Conservation (phyloP, 352 stramenopile genomes). For the Phytophthora aleatoria region DNA sequence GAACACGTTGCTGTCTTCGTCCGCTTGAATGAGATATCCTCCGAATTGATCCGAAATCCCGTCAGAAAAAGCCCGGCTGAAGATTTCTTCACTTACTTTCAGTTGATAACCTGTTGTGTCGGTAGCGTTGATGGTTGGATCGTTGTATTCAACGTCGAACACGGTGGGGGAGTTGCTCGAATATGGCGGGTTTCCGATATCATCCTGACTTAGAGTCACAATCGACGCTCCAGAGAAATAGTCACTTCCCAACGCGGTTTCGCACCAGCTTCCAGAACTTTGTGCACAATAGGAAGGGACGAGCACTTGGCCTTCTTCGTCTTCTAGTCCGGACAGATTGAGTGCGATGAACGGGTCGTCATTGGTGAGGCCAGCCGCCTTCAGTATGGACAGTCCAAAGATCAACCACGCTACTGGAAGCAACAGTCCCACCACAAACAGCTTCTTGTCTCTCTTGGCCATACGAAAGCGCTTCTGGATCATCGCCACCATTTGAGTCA, state of each 20-base stretch:
- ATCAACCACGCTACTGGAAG: constrained; percentile 31
- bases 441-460: constrained; percentile 26
- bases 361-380: constrained; percentile 22
- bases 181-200: constrained; percentile 24
- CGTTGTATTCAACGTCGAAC: constrained; percentile 42
- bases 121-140: constrained; percentile 32
- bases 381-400: constrained; percentile 31
- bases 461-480: constrained; percentile 29
- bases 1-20: constrained; percentile 34
- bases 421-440: constrained; percentile 22
- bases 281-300: constrained; percentile 25
- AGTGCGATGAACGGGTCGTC: constrained; percentile 35
- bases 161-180: constrained; percentile 44
- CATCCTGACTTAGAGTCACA: constrained; percentile 9
- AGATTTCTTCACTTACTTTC: constrained; percentile 39
- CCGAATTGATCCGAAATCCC: constrained; percentile 42
- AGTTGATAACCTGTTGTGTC: constrained; percentile 40
- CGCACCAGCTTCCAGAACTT: constrained; percentile 25
- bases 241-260: constrained; percentile 18
- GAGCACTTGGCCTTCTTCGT: constrained; percentile 14
- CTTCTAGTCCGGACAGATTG: constrained; percentile 18
- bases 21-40: constrained; percentile 39
- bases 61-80: constrained; percentile 38
- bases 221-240: constrained; percentile 32
- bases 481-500: constrained; percentile 26